Evolutionary conservation across 2,329 filamentous ascomycete species (phyloP), one percentile per base, ranked within the genome.

Genomic region (Botrytis elliptica): DNA sequence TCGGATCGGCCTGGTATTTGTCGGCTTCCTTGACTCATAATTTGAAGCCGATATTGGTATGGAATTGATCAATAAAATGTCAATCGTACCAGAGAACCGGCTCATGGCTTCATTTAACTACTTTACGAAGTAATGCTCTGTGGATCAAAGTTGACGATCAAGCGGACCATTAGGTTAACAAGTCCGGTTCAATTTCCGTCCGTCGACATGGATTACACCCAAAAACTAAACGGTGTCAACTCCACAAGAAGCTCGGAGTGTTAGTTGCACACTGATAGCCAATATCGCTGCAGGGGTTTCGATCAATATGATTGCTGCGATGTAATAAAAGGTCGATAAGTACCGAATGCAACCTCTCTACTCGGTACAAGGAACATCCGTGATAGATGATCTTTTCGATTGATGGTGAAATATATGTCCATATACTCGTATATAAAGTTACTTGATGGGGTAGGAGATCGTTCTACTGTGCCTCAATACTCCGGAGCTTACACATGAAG

Each of bases 111-210:
- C 14, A 42, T 59, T 69, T 33, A 57, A 69, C 36, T 42, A 68
- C 49, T 68, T 42, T 66, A 46, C 33, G n/a, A 69, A 69, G 36
- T 57, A 49, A 57, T 67, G 46, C 25, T 52, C 8, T 67, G 64
- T 67, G 64, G 64, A 67, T 67, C 44, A 49, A 36, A 36, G 22
- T 67, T 38, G 49, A n/a, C n/a, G n/a, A 68, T 42, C 36, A 40
- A n/a, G 49, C 65, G 66, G 66, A 57, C 3, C 60, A 38, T 55
- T 33, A 33, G 33, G 33, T 33, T 55, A 29, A 18, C 63, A 69
- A 72, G 29, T 72, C 63, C 63, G 63, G 49, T 49, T 42, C 71
- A 72, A 60, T 72, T 36, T 69, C 71, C 49, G 64, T 59, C 46
- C 40, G 55, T 40, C 38, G 10, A 49, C 40, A 46, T 60, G 64